Evolutionary conservation across 768 basidiomycete genomes (phyloP), one percentile per base, ranked within the genome.

Genomic region (Russula sp.): DNA sequence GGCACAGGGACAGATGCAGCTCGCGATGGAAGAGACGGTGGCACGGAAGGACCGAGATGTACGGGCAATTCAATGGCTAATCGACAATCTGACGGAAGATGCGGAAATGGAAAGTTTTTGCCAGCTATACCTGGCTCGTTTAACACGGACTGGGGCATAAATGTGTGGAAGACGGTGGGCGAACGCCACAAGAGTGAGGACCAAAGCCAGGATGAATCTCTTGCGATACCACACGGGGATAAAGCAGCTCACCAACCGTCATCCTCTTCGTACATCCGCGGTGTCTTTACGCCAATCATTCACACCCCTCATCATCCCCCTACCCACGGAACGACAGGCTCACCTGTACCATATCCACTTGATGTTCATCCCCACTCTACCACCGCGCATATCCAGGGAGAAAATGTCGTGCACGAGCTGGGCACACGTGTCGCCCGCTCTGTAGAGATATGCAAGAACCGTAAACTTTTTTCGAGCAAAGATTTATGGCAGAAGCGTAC

Each of bases 101-200:
- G 20, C 42, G 2, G 56, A 57, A 46, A 46, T 57, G 42, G 56
- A 57, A 30, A n/a, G 14, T 46, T 57, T 6, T 10, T 32, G 10
- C 2, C 30, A 20, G 42, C 56, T 3, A 57, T 57, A 13, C 56
- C 56, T 2, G 56, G 56, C 28, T 57, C 56, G 3, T 57, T 57
- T 32, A 32, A 57, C n/a, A 30, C 3, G 4, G 42, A 46, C 5
- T 57, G 56, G 56, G 42, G 56, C 13, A 1, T 3, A 0, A 20
- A 57, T 10, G 28, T 57, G 2, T 57, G 56, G 56, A 57, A 40
- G 20, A 30, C 6, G 42, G 7, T 32, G 1, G 6, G 11, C 28
- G n/a, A 4, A 9, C 24, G 28, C 3, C 24, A 56, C 2, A 16
- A 42, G 26, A 53, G 20, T 3, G 14, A 16, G 11, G 38, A 40